Base-by-base conservation (phyloP, 1,284 basidiomycete species). In the Boletus smithii region DNA sequence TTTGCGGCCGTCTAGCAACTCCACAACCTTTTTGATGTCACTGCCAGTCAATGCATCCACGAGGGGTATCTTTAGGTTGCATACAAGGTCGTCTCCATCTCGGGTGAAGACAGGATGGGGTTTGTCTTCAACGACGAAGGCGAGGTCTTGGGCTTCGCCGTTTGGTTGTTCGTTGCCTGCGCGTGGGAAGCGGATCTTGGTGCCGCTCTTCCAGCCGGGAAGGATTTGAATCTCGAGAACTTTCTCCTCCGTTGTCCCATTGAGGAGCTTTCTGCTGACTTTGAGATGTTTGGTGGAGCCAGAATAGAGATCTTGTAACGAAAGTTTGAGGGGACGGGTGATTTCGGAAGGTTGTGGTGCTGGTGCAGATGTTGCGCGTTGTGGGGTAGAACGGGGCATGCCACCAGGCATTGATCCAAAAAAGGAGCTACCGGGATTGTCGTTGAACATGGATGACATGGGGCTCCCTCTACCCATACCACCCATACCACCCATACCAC, bases 91-190 rank as follows among this genome's bases (percentile, higher is more conserved):
- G 70, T 95, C 89, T 32, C 86, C 90, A 5, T 89, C 82, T 26
- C 94, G 79, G 49, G 70, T 75, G 65, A 92, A 95, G 4, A 75
- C 69, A 0, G 78, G 69, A 65, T 97, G 89, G 6, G 85, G 82
- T 69, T 94, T 95, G 69, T 97, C 92, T 67, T 95, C 91, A 8
- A 95, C 84, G 34, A 95, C 81, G 62, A 97, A 95, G 11, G 90
- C 88, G 18, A 97, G 77, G 69, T 90, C 91, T 66, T 91, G 90
- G 16, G 85, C 69, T 51, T 90, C 88, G 5, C 89, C 81, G 24
- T 58, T 70, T n/a, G 77, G 69, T 50, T 81, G 79, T 62, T 97
- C 93, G 68, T 97, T 93, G 3, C 94, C 93, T 6, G 90, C 85
- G 17, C 80, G 79, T 0, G 89, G 83, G 69, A 94, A 97, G 48